Conservation (phyloP, 202 grass and related monocot species). For the Carex arenaria region DNA sequence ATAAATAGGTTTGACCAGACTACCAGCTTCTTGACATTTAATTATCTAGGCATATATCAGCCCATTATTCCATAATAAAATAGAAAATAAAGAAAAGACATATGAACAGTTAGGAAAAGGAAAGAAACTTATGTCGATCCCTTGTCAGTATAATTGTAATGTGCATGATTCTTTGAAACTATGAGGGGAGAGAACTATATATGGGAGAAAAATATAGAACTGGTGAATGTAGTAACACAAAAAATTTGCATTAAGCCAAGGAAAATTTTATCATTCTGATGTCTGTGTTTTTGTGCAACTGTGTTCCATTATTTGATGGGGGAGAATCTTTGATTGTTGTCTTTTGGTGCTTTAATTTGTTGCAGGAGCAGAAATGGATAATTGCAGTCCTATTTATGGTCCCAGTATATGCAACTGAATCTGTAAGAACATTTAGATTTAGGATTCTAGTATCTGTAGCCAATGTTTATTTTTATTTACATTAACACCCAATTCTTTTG, state of each 20-base stretch:
- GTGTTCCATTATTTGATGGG: background rate
- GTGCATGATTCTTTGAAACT: background rate
- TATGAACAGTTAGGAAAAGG: too few species aligned
- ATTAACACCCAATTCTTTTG: background rate
- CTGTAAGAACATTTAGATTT: slow-evolving; percentile 42
- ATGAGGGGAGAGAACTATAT: background rate
- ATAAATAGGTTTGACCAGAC: background rate
- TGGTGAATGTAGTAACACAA: background rate
- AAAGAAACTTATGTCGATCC: background rate
- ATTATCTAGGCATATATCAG: background rate
- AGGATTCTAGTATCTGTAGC: background rate
- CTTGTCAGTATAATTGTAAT: background rate
- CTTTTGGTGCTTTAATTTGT: background rate
- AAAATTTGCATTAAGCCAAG: background rate
- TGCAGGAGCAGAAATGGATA: slow-evolving; percentile 96
- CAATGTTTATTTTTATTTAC: background rate
- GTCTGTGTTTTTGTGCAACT: background rate
- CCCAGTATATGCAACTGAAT: slow-evolving; percentile 83
- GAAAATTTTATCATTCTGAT: background rate
- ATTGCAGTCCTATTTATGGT: slow-evolving; percentile 87
- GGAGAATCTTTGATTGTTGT: background rate
- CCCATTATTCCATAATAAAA: background rate
- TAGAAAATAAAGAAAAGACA: too few species aligned
- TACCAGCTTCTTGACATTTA: background rate
- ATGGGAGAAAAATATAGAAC: background rate